A percentile compares a stretch with the other conserved stretches of the same genome.
These are phyloP conservation scores for Castanea crenata DNA, from an alignment of 306 rosid species.

Conservation along the genomic window DNA sequence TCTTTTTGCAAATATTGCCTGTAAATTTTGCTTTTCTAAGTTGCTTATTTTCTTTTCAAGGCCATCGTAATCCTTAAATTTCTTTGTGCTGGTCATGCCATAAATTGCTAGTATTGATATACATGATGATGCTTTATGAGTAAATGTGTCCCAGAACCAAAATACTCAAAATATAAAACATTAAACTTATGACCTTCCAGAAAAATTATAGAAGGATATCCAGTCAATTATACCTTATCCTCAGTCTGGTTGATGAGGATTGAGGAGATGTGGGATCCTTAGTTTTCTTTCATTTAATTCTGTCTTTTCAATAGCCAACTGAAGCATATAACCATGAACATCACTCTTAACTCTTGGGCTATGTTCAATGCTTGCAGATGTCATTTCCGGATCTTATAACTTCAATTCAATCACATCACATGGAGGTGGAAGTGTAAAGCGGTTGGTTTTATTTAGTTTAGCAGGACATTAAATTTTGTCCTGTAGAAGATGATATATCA, in stretches of 20 bases:
- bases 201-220: background rate
- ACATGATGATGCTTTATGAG: background rate
- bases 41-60: background rate
- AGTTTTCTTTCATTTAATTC: background rate
- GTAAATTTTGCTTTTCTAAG: background rate
- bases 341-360: conserved; percentile 19
- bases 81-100: background rate
- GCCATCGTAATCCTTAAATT: background rate
- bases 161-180: too few relatives aligned
- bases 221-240: background rate
- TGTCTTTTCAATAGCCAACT: background rate
- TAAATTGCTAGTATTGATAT: background rate
- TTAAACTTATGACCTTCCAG: background rate
- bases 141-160: background rate
- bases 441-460: conserved; percentile 10
- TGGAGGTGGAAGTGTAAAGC: conserved; percentile 4
- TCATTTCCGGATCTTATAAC: conserved; percentile 74
- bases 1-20: background rate
- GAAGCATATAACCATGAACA: background rate
- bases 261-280: background rate
- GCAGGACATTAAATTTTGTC: background rate
- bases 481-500: background rate
- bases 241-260: background rate
- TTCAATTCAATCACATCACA: conserved; percentile 7
- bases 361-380: conserved; percentile 66